These are phyloP conservation scores for Talaromyces pinophilus DNA, from an alignment of 2,329 filamentous ascomycete genomes.

Conservation along the genomic window DNA sequence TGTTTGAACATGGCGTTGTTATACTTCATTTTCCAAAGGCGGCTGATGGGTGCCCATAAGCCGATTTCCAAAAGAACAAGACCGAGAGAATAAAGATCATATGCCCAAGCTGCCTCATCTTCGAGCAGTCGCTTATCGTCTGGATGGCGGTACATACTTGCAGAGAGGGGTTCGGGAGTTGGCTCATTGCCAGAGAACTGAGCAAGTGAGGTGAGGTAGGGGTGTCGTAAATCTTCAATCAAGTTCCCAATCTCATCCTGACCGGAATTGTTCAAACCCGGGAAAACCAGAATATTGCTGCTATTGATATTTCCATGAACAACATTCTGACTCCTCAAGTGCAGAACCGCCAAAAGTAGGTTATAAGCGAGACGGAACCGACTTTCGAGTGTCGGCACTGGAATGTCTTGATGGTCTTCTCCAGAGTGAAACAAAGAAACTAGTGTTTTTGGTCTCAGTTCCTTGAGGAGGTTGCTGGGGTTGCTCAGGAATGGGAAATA, in stretches of 20 bases:
- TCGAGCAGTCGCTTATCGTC: conserved; percentile 46
- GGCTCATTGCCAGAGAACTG: conserved; percentile 58
- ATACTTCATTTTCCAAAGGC: conserved; percentile 66
- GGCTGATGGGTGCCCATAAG: conserved; percentile 62
- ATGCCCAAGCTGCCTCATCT: conserved; percentile 45
- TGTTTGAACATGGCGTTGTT: conserved; percentile 63
- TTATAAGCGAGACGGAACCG: conserved; percentile 63
- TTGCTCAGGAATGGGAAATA: conserved; percentile 48
- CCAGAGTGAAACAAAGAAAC: conserved; percentile 46
- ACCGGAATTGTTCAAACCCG: conserved; percentile 36
- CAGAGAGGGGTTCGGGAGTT: conserved; percentile 46
- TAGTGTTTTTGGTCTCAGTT: conserved; percentile 44
- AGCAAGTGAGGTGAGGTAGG: conserved; percentile 61
- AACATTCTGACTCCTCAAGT: conserved; percentile 58
- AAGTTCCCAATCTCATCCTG: conserved; percentile 38
- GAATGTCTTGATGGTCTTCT: conserved; percentile 43
- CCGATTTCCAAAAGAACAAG: conserved; percentile 64
- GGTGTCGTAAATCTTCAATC: conserved; percentile 53
- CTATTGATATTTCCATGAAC: conserved; percentile 66
- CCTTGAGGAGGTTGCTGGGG: conserved; percentile 40
- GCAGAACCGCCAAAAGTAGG: conserved; percentile 57
- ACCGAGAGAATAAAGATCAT: conserved; percentile 64
- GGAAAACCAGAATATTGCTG: conserved; percentile 63
- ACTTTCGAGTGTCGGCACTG: conserved; percentile 60
- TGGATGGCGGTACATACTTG: conserved; percentile 64